These are phyloP conservation scores for Fusarium tjaetaba DNA, from an alignment of 2,329 filamentous ascomycete genomes.

Conservation along the genomic window DNA sequence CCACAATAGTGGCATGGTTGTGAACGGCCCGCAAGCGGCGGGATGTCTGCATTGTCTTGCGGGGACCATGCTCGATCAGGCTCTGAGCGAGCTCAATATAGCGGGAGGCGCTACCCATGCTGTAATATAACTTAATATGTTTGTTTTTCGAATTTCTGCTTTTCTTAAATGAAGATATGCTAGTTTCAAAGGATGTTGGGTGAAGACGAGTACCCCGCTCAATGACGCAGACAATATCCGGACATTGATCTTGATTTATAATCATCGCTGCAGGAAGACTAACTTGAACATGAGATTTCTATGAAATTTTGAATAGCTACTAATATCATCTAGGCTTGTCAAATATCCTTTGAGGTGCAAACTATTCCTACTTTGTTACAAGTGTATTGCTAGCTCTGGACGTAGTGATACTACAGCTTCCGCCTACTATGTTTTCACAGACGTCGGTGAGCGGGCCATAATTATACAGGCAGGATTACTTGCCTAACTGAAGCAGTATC, in stretches of 20 bases:
- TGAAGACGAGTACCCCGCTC: constrained; percentile 26
- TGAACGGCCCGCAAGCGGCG: constrained; percentile 50
- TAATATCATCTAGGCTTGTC: neutral
- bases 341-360: neutral
- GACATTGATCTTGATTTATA: constrained; percentile 23
- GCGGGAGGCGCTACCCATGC: neutral
- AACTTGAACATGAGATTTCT: neutral
- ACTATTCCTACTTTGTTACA: neutral
- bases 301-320: neutral
- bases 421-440: neutral
- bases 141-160: neutral
- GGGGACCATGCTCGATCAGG: constrained; percentile 32
- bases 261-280: neutral
- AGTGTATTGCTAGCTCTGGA: neutral
- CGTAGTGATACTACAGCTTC: neutral
- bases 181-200: neutral
- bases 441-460: neutral
- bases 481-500: fast-evolving
- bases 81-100: constrained; percentile 13
- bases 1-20: constrained; percentile 48
- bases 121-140: neutral
- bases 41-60: constrained; percentile 30
- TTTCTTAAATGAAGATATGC: neutral
- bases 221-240: constrained; percentile 21
- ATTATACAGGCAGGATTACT: fast-evolving